phyloP scores from a whole-genome alignment of 768 basidiomycete species.

The Strobilomyces confusus region DNA sequence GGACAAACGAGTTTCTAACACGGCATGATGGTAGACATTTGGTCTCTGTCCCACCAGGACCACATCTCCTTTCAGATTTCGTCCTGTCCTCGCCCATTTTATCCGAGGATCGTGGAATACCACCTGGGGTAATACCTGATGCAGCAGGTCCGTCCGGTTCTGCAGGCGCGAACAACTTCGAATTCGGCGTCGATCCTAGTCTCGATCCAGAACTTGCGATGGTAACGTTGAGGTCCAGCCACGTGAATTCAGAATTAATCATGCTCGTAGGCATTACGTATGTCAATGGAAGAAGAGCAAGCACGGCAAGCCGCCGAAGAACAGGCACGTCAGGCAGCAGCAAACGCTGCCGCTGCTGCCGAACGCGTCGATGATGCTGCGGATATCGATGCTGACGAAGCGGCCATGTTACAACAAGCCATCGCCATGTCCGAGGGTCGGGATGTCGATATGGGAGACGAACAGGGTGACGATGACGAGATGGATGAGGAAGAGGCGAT shows the following conservation, averaged over 20 bases:
- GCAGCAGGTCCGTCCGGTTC: constrained; percentile 46
- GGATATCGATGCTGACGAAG: constrained; percentile 69
- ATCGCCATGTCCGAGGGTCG: constrained; percentile 66
- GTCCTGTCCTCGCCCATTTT: constrained; percentile 81
- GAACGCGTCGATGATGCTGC: constrained; percentile 31
- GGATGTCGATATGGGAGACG: constrained; percentile 47
- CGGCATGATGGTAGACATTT: constrained; percentile 57
- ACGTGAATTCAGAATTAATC: not conserved
- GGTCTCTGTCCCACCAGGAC: constrained; percentile 71
- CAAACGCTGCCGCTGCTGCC: constrained; percentile 22
- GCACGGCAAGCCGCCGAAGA: constrained; percentile 62
- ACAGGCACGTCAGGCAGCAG: constrained; percentile 28
- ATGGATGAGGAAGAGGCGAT: constrained; percentile 88
- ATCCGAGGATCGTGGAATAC: constrained; percentile 73
- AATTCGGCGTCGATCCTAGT: constrained; percentile 92
- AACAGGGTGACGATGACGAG: constrained; percentile 61
- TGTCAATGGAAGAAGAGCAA: constrained; percentile 95
- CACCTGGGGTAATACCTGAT: constrained; percentile 52
- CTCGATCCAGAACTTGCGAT: constrained; percentile 96
- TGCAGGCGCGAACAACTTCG: constrained; percentile 55
- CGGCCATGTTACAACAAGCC: constrained; percentile 70
- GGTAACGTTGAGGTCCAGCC: constrained; percentile 43
- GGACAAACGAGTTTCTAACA: not conserved
- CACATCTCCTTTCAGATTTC: constrained; percentile 78
- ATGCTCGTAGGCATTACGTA: constrained; percentile 73